Evolutionary conservation across 2,329 filamentous ascomycete species (phyloP).

Genomic region (Teratosphaeria epicoccoides): DNA sequence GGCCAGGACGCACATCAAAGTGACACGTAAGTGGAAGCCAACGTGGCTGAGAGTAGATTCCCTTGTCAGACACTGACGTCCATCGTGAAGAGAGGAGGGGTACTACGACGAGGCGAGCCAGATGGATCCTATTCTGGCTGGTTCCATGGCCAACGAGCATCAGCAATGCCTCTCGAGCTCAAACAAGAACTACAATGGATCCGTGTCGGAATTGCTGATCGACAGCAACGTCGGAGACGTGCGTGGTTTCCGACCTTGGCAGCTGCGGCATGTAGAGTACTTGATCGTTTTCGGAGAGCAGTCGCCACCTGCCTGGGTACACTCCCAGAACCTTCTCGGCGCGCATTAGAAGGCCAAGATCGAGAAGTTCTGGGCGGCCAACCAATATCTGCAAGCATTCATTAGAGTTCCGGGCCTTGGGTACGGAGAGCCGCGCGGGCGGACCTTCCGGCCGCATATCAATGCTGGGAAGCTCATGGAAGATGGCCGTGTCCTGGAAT

Average conservation of each 20-base stretch:
- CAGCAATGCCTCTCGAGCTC: not conserved
- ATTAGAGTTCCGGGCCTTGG: not conserved
- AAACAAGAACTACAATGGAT: not conserved
- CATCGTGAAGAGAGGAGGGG: not conserved
- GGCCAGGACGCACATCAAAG: not conserved
- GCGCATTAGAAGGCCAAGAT: not conserved
- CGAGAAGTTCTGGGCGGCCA: not conserved
- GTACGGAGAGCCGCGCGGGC: not conserved
- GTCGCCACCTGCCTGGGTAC: not conserved
- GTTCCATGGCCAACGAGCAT: not conserved
- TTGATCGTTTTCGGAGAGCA: not conserved
- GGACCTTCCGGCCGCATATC: not conserved
- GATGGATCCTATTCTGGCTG: not conserved
- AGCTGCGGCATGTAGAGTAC: not conserved
- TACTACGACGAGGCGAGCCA: not conserved
- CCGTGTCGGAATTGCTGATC: not conserved
- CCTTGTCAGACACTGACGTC: not conserved
- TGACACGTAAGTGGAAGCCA: not conserved
- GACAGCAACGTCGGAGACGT: not conserved
- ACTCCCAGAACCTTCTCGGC: not conserved
- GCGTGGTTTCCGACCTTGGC: not conserved
- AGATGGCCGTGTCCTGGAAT: not conserved
- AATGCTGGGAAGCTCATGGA: not conserved
- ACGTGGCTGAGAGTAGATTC: not conserved
- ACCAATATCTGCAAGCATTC: not conserved